Conservation (phyloP, 441 rosid genomes). For the Euphorbia corollata region DNA sequence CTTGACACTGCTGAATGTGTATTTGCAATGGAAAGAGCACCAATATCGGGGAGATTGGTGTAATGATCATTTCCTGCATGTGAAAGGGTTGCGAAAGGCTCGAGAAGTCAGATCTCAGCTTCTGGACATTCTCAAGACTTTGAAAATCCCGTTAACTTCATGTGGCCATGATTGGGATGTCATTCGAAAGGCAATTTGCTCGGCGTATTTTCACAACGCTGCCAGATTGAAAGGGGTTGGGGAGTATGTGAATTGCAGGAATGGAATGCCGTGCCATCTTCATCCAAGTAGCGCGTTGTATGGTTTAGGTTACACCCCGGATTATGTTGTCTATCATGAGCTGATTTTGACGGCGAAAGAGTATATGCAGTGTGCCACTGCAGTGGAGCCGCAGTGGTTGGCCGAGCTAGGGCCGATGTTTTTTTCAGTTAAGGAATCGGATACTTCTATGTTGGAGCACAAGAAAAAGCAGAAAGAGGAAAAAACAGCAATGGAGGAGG, state of each 20-base stretch:
- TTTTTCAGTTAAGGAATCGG: slow-evolving; percentile 85
- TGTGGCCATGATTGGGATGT: slow-evolving; percentile 76
- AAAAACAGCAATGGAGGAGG: slow-evolving; percentile 95
- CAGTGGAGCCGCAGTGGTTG: slow-evolving; percentile 92
- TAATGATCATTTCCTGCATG: slow-evolving; percentile 72
- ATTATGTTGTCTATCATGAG: slow-evolving; percentile 88
- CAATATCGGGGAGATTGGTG: slow-evolving; percentile 97
- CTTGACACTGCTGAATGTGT: slow-evolving; percentile 70
- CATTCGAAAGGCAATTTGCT: slow-evolving; percentile 78
- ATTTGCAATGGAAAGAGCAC: slow-evolving; percentile 89
- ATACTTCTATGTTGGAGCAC: slow-evolving; percentile 81
- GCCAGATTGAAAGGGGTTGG: slow-evolving; percentile 87
- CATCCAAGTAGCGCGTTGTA: slow-evolving; percentile 93
- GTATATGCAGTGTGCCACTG: slow-evolving; percentile 94
- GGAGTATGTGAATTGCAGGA: slow-evolving; percentile 77
- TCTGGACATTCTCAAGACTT: slow-evolving; percentile 74
- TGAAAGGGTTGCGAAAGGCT: slow-evolving; percentile 79
- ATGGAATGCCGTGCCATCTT: slow-evolving; percentile 91
- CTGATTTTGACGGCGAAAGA: slow-evolving; percentile 78
- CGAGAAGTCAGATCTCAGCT: slow-evolving; percentile 95
- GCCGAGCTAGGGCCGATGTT: slow-evolving; percentile 97
- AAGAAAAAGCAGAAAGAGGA: slow-evolving; percentile 84
- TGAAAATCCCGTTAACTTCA: slow-evolving; percentile 71
- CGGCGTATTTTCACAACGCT: slow-evolving; percentile 91
- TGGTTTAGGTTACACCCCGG: slow-evolving; percentile 81